A percentile compares a stretch with the other conserved stretches of the same genome.
Evolutionary conservation across 2,329 filamentous ascomycete species (phyloP).

Genomic region (Pseudopyricularia cyperi): DNA sequence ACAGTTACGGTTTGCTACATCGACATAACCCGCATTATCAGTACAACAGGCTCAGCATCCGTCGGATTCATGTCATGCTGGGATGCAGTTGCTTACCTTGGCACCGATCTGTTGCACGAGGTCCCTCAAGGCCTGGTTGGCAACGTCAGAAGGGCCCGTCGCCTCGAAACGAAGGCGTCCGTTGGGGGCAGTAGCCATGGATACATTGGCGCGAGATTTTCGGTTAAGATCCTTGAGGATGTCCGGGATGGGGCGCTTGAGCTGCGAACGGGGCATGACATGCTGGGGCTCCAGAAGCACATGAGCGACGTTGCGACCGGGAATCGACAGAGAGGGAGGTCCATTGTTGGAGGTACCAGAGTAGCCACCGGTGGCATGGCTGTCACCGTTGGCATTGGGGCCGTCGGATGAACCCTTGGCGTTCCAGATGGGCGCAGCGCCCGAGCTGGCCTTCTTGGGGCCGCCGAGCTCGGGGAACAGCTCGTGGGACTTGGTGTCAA

Average conservation of each 20-base stretch:
- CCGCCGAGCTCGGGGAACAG: constrained; percentile 83
- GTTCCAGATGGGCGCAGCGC: constrained; percentile 65
- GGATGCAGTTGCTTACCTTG: constrained; percentile 43
- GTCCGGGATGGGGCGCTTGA: constrained; percentile 77
- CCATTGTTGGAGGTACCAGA: constrained; percentile 22
- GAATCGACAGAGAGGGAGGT: constrained; percentile 55
- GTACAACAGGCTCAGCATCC: not conserved
- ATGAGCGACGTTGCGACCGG: constrained; percentile 69
- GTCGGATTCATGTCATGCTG: not conserved
- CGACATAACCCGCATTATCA: constrained; percentile 1
- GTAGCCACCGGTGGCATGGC: constrained; percentile 40
- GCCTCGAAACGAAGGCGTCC: constrained; percentile 73
- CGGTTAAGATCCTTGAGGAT: constrained; percentile 86
- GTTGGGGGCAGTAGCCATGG: constrained; percentile 59
- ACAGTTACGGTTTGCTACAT: constrained; percentile 49
- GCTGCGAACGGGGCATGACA: constrained; percentile 60
- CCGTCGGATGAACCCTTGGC: constrained; percentile 46
- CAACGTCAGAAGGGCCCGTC: constrained; percentile 69
- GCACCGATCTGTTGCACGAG: constrained; percentile 77
- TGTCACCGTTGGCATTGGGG: constrained; percentile 37
- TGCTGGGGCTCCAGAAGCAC: constrained; percentile 63
- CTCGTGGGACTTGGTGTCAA: constrained; percentile 83
- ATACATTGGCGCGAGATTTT: constrained; percentile 75
- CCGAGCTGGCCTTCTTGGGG: constrained; percentile 51
- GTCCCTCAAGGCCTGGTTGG: constrained; percentile 80